Conservation (phyloP, 257 asterid species). For the Nicotiana otophora region DNA sequence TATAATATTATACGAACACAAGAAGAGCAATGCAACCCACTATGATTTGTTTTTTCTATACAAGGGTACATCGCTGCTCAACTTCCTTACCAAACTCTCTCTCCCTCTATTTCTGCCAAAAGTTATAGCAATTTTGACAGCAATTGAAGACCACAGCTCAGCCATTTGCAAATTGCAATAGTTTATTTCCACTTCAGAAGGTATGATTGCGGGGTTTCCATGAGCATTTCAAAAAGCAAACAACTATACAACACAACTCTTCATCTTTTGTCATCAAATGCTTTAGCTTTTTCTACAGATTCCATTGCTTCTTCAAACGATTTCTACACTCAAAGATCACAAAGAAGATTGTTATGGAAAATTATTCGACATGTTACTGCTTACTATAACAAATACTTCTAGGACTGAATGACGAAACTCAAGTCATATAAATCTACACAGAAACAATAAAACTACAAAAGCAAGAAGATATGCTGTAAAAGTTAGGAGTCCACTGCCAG, state of each 20-base stretch:
- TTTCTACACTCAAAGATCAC: conserved; percentile 39
- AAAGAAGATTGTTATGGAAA: neutral
- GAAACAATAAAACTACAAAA: neutral
- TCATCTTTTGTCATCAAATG: conserved; percentile 31
- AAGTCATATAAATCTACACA: neutral
- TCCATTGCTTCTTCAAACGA: conserved; percentile 83
- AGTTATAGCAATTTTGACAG: neutral
- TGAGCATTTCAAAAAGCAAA: neutral
- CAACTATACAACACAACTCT: neutral
- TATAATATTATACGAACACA: too few species aligned
- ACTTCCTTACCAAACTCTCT: neutral
- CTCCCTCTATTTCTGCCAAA: neutral
- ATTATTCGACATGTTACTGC: neutral
- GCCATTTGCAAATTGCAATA: neutral
- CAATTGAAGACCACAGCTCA: neutral
- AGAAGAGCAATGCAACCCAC: too few species aligned
- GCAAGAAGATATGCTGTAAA: neutral
- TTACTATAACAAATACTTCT: neutral
- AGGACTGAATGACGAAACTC: neutral
- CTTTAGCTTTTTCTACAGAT: conserved; percentile 60
- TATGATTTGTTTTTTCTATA: too few species aligned
- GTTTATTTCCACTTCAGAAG: neutral
- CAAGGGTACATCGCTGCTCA: too few species aligned
- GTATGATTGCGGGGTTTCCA: neutral
- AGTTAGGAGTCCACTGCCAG: neutral